Conservation (phyloP, 495 filamentous ascomycete genomes). For the Podospora fimiseda region DNA sequence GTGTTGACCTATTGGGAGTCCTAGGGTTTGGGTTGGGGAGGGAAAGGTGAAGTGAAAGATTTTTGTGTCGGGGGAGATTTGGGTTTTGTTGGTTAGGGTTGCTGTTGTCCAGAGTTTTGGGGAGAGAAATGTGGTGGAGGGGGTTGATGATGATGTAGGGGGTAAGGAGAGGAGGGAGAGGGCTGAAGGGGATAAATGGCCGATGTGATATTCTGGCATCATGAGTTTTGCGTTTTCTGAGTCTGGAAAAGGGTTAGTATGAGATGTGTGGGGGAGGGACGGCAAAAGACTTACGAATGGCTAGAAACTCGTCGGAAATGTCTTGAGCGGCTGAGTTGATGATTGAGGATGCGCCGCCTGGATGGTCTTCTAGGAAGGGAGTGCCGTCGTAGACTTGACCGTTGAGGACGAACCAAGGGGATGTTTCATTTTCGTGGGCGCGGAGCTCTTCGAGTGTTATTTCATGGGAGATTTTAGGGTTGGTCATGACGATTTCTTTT, state of each 20-base stretch:
- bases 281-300: conserved; percentile 64
- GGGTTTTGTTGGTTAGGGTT: conserved; percentile 56
- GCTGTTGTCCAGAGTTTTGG: conserved; percentile 64
- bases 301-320: conserved; percentile 88
- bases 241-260: conserved; percentile 45
- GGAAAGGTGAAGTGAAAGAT: conserved; percentile 81
- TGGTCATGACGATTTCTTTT: conserved; percentile 77
- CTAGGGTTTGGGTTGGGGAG: conserved; percentile 61
- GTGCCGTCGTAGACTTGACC: conserved; percentile 92
- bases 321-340: conserved; percentile 77
- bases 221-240: conserved; percentile 88
- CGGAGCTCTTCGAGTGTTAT: conserved; percentile 70
- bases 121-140: conserved; percentile 58
- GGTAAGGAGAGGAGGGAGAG: conserved; percentile 3
- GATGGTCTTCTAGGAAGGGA: conserved; percentile 75
- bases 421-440: conserved; percentile 56
- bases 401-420: conserved; percentile 89
- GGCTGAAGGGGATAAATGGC: conserved; percentile 68
- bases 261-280: neutral
- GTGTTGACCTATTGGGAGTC: conserved; percentile 84
- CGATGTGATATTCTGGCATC: conserved; percentile 87
- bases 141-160: conserved; percentile 55
- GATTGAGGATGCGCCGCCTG: conserved; percentile 86
- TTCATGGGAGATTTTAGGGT: conserved; percentile 53
- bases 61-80: conserved; percentile 72